Base-by-base conservation (phyloP, 805 yeast genomes). In the Yamadazyma ubonensis region DNA sequence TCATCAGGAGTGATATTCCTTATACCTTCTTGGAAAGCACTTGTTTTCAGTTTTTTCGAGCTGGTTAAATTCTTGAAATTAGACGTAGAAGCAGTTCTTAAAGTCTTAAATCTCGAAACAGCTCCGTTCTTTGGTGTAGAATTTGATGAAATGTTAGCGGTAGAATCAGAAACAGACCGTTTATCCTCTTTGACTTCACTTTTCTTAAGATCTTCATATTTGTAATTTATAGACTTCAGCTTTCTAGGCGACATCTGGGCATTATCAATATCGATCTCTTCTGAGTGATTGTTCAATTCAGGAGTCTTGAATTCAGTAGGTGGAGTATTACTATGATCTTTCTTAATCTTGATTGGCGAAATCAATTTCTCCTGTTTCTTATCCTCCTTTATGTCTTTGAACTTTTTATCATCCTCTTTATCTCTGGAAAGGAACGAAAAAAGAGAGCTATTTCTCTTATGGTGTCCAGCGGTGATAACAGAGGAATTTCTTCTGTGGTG, bases 11-110 rank as follows among this genome's bases (percentile, higher is more conserved):
- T 73, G 11, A 86, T 73, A 14, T 65, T 71, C 50, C 88, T 73
- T 30, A 93, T 85, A 5, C 99, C 99, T 63, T 93, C 99, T 54
- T 78, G 79, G 57, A 85, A 85, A 0, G 93, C 93, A 0, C 86
- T 78, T 0, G 95, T 85, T 42, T 79, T 78, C 61, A 73, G 76
- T 54, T 85, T 85, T 45, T 70, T 73, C 34, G 71, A 64, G 2
- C 74, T 65, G 1, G 73, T 67, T 25, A 75, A 57, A 33, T 58
- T 68, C 40, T 70, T 62, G 46, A 75, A 61, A 30, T 78, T 71
- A 38, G 76, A 74, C 2, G 81, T 67, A 8, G 82, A 72, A 5
- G 78, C 70, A 4, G 78, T 67, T 41, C 81, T 75, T 45, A 76
- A 59, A 4, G 74, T 67, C 54, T 78, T 81, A 33, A 75, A 58